Evolutionary conservation across 2,329 filamentous ascomycete species (phyloP), one percentile per base, ranked within the genome.

Genomic region (Metarhizium rileyi): DNA sequence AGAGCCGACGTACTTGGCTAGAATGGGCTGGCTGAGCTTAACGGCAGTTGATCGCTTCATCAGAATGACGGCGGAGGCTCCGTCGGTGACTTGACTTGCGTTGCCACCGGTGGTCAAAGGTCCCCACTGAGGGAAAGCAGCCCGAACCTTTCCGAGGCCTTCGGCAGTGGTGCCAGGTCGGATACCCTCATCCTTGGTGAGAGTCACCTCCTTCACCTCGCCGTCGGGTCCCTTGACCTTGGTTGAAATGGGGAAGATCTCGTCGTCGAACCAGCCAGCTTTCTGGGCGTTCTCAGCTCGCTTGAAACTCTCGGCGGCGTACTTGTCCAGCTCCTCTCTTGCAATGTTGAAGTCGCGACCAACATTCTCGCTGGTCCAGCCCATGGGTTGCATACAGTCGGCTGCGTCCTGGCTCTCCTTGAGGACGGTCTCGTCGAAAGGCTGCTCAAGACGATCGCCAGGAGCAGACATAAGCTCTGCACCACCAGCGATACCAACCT

Each of bases 351-450:
- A 97, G 71, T 97, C 93, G 45, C 81, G 81, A 59, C 85, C 89
- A 26, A 98, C 90, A 65, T 97, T 97, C 75, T 98, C 93, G 52
- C 86, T 91, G 3, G 93, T 98, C 80, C 95, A 94, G 22, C 93
- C 93, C 93, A 98, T 98, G 57, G 91, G 87, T 76, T 90, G 81
- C 81, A 91, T 81, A 76, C 90, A 93, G 71, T 97, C 91, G 44
- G 69, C 69, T 0, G 89, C 80, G 64, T 96, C 88, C 65, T 89
- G 85, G 70, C 78, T 86, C 61, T 76, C 72, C 58, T 72, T 66
- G 44, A 87, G 72, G 52, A 97, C 81, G 55, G 84, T 82, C 56
- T 85, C 81, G 66, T 89, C 83, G 69, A 96, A 93, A 4, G 86
- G 83, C 55, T 80, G 69, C 42, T 83, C 80, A 35, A 89, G 75